Evolutionary conservation across 257 asterid species (phyloP).

Genomic region (Handroanthus guayacan): DNA sequence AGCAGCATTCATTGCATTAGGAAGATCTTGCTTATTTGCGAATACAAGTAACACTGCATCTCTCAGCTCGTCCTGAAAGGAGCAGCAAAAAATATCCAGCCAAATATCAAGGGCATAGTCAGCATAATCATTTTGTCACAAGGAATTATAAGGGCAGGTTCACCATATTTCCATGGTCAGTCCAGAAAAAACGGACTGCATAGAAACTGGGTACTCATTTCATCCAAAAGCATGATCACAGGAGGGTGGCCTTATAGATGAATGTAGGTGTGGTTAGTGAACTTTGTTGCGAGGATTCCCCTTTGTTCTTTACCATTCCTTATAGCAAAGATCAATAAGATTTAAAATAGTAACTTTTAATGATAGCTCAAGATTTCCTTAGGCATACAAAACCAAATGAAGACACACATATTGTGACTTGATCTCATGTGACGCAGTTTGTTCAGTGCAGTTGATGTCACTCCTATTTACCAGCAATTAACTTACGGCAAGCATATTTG

Average conservation of each 20-base stretch:
- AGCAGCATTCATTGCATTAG: constrained; percentile 94
- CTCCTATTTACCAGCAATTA: neutral
- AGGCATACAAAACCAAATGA: neutral
- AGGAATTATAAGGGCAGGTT: neutral
- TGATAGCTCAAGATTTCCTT: neutral
- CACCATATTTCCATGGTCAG: neutral
- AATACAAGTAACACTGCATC: constrained; percentile 89
- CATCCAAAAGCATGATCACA: neutral
- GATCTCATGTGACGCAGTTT: neutral
- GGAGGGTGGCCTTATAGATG: neutral
- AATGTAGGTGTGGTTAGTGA: neutral
- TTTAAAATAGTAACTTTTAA: neutral
- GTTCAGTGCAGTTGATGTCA: neutral
- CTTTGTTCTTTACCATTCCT: neutral
- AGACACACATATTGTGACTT: neutral
- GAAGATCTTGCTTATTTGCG: constrained; percentile 96
- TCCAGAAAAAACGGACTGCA: neutral
- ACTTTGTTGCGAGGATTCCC: neutral
- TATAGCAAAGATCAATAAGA: neutral
- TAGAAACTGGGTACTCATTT: neutral
- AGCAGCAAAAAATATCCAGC: constrained; percentile 1
- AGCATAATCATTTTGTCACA: neutral
- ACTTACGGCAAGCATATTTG: neutral
- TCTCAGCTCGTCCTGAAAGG: constrained; percentile 77
- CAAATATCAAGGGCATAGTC: neutral